phyloP scores from a whole-genome alignment of 768 basidiomycete genomes.

The Phaeolepiota aurea region DNA sequence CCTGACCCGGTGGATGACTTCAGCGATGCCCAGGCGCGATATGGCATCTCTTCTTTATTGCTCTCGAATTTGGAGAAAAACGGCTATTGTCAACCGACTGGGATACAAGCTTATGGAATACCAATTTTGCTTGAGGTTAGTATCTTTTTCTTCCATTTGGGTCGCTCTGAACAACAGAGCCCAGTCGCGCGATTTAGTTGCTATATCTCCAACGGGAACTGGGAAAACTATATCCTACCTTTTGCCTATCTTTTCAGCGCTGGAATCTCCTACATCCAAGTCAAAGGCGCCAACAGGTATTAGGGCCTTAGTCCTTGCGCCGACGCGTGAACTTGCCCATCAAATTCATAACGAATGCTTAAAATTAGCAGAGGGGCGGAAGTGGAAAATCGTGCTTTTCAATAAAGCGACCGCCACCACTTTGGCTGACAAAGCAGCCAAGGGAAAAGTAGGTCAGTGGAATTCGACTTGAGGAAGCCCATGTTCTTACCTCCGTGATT shows the following conservation, averaged over 20 bases:
- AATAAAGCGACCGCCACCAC: conserved; percentile 88
- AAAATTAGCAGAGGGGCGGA: conserved; percentile 72
- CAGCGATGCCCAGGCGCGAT: conserved; percentile 46
- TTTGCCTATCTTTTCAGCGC: conserved; percentile 63
- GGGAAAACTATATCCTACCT: conserved; percentile 95
- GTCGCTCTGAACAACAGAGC: background rate
- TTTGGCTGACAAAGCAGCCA: conserved; percentile 59
- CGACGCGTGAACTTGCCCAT: conserved; percentile 92
- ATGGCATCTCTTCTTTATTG: conserved; percentile 49
- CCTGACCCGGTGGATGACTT: conserved; percentile 56
- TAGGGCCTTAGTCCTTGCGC: conserved; percentile 77
- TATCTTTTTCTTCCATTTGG: conserved; percentile 1
- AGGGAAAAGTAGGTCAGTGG: conserved; percentile 68
- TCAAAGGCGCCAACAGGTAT: conserved; percentile 47
- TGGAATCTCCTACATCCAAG: conserved; percentile 42
- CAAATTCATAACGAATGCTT: conserved; percentile 91
- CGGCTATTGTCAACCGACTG: conserved; percentile 64
- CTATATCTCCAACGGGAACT: conserved; percentile 94
- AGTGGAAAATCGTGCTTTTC: conserved; percentile 77
- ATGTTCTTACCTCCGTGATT: conserved; percentile 5
- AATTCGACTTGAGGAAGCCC: conserved; percentile 3
- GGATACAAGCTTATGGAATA: conserved; percentile 72
- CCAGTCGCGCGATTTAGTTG: conserved; percentile 79
- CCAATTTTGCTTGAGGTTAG: conserved; percentile 75
- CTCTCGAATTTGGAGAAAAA: conserved; percentile 54